Percentiles rank a stretch among this genome's conserved stretches.
Evolutionary conservation across 805 yeast species (phyloP).

Genomic region (Saturnispora besseyi): DNA sequence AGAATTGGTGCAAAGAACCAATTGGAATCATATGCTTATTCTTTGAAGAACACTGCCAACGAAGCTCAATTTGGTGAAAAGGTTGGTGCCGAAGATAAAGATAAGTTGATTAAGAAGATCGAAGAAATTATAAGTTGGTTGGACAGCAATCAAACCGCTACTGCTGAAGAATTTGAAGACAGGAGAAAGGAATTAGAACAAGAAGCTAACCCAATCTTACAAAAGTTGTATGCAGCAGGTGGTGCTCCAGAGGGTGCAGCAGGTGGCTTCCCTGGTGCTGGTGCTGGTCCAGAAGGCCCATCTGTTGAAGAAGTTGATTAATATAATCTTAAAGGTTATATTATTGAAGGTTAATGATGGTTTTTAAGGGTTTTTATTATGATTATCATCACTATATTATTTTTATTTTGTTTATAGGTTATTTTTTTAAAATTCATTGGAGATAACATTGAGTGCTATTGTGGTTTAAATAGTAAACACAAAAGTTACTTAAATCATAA

Average conservation of each 20-base stretch:
- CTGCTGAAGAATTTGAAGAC: slow-evolving; percentile 86
- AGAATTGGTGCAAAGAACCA: slow-evolving; percentile 98
- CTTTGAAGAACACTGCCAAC: slow-evolving; percentile 89
- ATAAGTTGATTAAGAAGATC: slow-evolving; percentile 63
- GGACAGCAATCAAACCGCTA: slow-evolving; percentile 87
- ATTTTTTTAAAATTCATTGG: neutral
- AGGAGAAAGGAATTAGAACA: slow-evolving; percentile 94
- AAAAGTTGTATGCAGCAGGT: slow-evolving; percentile 92
- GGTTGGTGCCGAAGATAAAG: slow-evolving; percentile 36
- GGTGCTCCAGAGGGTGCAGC: slow-evolving; percentile 67
- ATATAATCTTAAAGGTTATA: slow-evolving; percentile 11
- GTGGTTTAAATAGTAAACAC: neutral
- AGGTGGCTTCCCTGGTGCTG: slow-evolving; percentile 29
- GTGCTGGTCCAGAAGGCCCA: slow-evolving; percentile 39
- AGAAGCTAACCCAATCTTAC: slow-evolving; percentile 92
- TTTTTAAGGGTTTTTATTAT: neutral
- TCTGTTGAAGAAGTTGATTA: slow-evolving; percentile 79
- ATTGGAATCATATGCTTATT: slow-evolving; percentile 95
- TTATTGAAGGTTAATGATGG: neutral
- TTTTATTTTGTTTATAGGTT: neutral
- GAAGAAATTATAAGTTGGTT: slow-evolving; percentile 80
- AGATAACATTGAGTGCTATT: too few species aligned
- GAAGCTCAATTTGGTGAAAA: slow-evolving; percentile 71
- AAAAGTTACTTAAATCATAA: slow-evolving; percentile 1
- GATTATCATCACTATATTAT: neutral